A percentile compares a stretch with the other conserved stretches of the same genome.
Conservation (phyloP, 495 filamentous ascomycete species). For the Trichoderma orchidacearum region DNA sequence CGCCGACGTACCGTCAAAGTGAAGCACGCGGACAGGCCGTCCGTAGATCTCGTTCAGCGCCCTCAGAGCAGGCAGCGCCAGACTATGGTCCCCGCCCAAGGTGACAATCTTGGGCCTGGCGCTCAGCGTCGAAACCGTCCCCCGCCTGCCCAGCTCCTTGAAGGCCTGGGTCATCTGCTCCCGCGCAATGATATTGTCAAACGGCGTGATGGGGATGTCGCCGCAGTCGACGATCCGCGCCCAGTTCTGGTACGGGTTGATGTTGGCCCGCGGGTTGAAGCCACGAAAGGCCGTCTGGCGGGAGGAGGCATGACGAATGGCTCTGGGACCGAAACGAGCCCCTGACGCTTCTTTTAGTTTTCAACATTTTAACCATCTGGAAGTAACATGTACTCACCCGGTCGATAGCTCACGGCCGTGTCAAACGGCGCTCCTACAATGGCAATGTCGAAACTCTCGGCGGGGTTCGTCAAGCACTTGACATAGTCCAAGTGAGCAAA, state of each 20-base stretch:
- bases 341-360: conserved; percentile 20
- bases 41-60: conserved; percentile 59
- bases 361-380: neutral
- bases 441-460: conserved; percentile 59
- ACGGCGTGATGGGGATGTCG: conserved; percentile 68
- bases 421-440: conserved; percentile 78
- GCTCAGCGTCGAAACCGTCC: conserved; percentile 11
- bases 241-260: conserved; percentile 68
- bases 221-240: conserved; percentile 68
- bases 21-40: conserved; percentile 59
- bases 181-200: conserved; percentile 64
- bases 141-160: conserved; percentile 27
- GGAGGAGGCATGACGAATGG: conserved; percentile 65
- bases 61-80: conserved; percentile 63
- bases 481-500: conserved; percentile 68
- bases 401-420: conserved; percentile 67
- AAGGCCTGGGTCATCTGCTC: conserved; percentile 69
- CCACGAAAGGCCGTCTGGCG: conserved; percentile 58
- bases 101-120: conserved; percentile 55
- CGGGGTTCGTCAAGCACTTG: conserved; percentile 58
- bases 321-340: conserved; percentile 69
- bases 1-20: conserved; percentile 49
- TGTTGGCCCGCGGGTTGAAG: conserved; percentile 63
- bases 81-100: conserved; percentile 69
- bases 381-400: conserved; percentile 31